Conservation (phyloP, 2,329 filamentous ascomycete genomes). For the Xylaria sp. region DNA sequence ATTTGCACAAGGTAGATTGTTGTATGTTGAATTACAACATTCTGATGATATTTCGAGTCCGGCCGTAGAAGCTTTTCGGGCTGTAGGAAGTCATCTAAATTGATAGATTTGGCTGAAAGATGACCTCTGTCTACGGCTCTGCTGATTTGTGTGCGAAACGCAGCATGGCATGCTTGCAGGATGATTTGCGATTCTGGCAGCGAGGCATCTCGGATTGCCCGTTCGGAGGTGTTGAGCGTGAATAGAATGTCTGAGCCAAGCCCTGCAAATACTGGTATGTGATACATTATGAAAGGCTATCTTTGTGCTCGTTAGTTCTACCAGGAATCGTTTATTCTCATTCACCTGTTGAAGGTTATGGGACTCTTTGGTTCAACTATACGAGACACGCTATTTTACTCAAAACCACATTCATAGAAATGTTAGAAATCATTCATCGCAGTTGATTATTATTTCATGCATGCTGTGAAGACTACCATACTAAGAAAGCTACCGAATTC, state of each 20-base stretch:
- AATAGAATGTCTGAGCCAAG: slow-evolving; percentile 30
- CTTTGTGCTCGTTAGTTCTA: neutral
- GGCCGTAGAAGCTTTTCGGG: slow-evolving; percentile 24
- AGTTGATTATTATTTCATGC: neutral
- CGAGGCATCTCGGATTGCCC: slow-evolving; percentile 18
- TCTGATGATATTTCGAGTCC: slow-evolving; percentile 17
- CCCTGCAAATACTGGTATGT: slow-evolving; percentile 30
- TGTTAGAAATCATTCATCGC: neutral
- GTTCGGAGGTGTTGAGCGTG: slow-evolving; percentile 17
- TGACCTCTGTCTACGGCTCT: slow-evolving; percentile 17
- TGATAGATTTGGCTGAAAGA: slow-evolving; percentile 13
- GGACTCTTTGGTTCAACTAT: neutral
- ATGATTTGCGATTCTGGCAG: slow-evolving; percentile 27
- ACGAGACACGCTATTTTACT: neutral
- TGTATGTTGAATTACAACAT: slow-evolving; percentile 29
- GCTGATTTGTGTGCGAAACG: slow-evolving; percentile 12
- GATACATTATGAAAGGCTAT: slow-evolving; percentile 16
- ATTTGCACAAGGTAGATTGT: slow-evolving; percentile 29
- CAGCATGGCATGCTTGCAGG: slow-evolving; percentile 19
- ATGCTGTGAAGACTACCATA: neutral
- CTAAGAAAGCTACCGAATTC: neutral
- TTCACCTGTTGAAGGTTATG: slow-evolving; percentile 2
- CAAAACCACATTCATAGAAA: neutral
- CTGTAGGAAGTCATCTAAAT: slow-evolving; percentile 24
- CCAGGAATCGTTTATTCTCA: neutral